Conservation (phyloP, 2,329 filamentous ascomycete genomes). For the Periconia sp. region DNA sequence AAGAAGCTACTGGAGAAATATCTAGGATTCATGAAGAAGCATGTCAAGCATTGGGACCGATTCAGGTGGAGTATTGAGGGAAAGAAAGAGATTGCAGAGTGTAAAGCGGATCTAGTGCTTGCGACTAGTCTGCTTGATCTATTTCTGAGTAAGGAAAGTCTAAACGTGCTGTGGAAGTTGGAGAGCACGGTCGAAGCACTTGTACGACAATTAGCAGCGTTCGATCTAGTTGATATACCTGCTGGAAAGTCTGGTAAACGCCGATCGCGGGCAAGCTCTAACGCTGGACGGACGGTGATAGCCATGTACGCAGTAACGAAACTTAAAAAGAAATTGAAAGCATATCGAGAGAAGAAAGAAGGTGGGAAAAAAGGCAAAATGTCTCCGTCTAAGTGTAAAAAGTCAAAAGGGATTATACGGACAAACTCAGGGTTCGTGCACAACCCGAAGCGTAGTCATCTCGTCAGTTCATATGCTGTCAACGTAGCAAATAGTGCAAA, state of each 20-base stretch:
- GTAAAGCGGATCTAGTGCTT: conserved; percentile 17
- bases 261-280: too few relatives aligned
- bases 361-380: not conserved
- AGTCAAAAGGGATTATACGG: conserved; percentile 5
- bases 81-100: conserved; percentile 23
- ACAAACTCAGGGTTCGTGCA: conserved; percentile 13
- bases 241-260: too few relatives aligned
- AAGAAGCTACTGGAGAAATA: conserved; percentile 16
- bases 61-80: conserved; percentile 18
- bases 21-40: conserved; percentile 6
- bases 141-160: conserved; percentile 10
- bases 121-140: conserved; percentile 11
- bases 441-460: conserved; percentile 2
- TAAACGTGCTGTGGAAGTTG: conserved; percentile 14
- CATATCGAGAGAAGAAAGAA: conserved; percentile 7
- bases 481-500: conserved; percentile 8
- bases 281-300: conserved; percentile 8
- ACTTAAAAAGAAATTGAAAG: not conserved
- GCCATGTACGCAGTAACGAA: conserved; percentile 9
- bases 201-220: conserved; percentile 3
- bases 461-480: conserved; percentile 13
- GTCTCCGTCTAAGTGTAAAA: not conserved
- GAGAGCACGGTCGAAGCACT: conserved; percentile 18
- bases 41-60: conserved; percentile 17
- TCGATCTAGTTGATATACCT: conserved; percentile 6